A percentile compares a stretch with the other conserved stretches of the same genome.
Conservation (phyloP, 208 protist genomes). For the Sergeia podlipaevii region DNA sequence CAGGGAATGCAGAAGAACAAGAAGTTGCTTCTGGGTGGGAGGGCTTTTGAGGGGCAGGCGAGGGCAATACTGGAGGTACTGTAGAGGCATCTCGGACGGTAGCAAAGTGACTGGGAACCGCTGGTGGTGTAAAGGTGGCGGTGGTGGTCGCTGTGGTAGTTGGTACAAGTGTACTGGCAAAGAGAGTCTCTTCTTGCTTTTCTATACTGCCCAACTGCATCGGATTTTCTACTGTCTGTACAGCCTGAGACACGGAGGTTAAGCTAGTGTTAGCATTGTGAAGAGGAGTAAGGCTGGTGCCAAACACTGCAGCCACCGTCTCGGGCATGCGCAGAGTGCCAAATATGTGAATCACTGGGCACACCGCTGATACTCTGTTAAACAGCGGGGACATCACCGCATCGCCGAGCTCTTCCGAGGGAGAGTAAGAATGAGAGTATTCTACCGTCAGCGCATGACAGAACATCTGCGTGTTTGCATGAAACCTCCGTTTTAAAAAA, state of each 20-base stretch:
- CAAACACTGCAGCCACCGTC: background rate
- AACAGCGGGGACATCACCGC: conserved; percentile 44
- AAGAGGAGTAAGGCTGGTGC: background rate
- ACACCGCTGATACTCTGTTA: conserved; percentile 43
- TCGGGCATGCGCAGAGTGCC: conserved; percentile 38
- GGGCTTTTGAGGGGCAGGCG: background rate
- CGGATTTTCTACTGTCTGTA: no score
- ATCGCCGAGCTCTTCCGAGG: conserved; percentile 52
- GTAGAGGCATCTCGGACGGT: background rate
- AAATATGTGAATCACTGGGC: conserved; percentile 74
- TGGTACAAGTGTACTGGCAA: no score
- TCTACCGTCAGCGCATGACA: conserved; percentile 54
- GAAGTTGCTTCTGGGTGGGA: background rate
- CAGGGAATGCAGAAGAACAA: no score
- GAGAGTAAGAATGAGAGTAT: no score
- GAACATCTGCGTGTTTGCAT: no score
- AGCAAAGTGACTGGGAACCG: background rate
- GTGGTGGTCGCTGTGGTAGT: background rate
- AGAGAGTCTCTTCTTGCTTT: no score
- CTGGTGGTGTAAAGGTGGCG: background rate
- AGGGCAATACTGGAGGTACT: background rate
- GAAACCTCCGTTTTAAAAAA: no score
- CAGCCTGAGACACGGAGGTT: no score
- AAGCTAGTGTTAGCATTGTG: background rate
- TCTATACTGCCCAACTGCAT: no score